Evolutionary conservation across 148 eudicot genomes (phyloP), one percentile per base, ranked within the genome.

Genomic region (Fagopyrum homotropicum): DNA sequence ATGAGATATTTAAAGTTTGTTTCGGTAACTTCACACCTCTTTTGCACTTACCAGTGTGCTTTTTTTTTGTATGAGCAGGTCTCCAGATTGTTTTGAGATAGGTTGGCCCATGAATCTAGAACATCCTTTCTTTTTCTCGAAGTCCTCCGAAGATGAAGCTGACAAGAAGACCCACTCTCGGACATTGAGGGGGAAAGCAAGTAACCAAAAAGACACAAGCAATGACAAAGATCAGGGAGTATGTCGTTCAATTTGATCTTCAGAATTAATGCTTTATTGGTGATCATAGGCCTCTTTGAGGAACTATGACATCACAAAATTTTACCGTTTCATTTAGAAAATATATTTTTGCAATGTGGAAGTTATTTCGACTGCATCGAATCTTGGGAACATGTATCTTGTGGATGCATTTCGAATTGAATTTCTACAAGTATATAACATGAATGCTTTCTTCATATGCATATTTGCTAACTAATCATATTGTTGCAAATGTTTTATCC

Each of bases 71-170:
- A 69, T 79, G 75, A 46, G 55, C 14, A 95, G 99, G 99, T 86
- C 94, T 57, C 90, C 81, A 44, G 88, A 80, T 61, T 95, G 98
- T 84, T 95, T 95, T 57, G 80, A 86, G 83, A 82, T 95, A 82
- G 98, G 96, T 70, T 95, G 99, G 99, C 99, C 99, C 40, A 88
- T 95, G 98, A 79, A 78, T 75, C 77, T 52, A 46, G 89, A 85
- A 60, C 98, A 95, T 81, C 87, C 86, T 85, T 95, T 95, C 88
- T 95, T 95, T 76, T 83, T 35, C 73, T 82, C 76, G 69, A 50
- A 77, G n/a, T 9, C 84, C 56, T 45, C 73, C 14, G 77, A 68
- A 6, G 77, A 80, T 72, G 69, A n/a, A 43, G 85, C 79, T 77
- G 79, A 54, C 55, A 81, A 64, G 73, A 88, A 86, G 12, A 44